Evolutionary conservation across 2,329 filamentous ascomycete species (phyloP), one percentile per base, ranked within the genome.

Genomic region (Chaetomiaceae sp.): DNA sequence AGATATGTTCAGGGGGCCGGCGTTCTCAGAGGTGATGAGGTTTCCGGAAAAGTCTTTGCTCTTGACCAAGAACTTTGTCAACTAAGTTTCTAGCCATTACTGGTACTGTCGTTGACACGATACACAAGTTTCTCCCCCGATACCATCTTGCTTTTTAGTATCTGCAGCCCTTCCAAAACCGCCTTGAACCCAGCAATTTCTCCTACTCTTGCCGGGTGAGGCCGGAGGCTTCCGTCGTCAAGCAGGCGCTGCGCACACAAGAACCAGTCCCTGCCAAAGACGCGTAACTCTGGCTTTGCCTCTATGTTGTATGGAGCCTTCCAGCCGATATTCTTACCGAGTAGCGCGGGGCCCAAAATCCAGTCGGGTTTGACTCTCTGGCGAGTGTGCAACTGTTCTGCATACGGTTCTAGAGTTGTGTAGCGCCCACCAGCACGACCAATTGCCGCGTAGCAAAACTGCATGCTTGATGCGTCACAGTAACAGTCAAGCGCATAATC

Each of bases 401-500:
- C 59, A 51, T 64, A 69, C 1, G 67, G 65, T 33, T 73, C 69
- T 6, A 74, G 62, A 1, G 64, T 59, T 0, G 65, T 59, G 58
- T 75, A 75, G 5, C 62, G 60, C 1, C 72, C 73, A 10, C 72
- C 73, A 0, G 67, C 62, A 1, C 65, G 60, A 1, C 71, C 69
- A 2, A 75, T 56, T 9, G 68, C 65, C 0, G 44, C 59, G 58
- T 72, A 72, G 65, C 73, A 75, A 21, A 70, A 55, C 36, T 58
- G 42, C 38, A 66, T 72, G 0, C 69, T 67, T 7, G n/a, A n/a
- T 62, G 57, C 0, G 66, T 49, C 7, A 67, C 61, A 59, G 38
- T 78, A 64, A 61, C 71, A 74, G 63, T 79, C 77, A 2, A 77
- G 57, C 1, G 67, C 73, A 46, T 68, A 69, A 1, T 42, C 54